Conservation (phyloP, 345 rosid genomes). For the Toxicodendron radicans region DNA sequence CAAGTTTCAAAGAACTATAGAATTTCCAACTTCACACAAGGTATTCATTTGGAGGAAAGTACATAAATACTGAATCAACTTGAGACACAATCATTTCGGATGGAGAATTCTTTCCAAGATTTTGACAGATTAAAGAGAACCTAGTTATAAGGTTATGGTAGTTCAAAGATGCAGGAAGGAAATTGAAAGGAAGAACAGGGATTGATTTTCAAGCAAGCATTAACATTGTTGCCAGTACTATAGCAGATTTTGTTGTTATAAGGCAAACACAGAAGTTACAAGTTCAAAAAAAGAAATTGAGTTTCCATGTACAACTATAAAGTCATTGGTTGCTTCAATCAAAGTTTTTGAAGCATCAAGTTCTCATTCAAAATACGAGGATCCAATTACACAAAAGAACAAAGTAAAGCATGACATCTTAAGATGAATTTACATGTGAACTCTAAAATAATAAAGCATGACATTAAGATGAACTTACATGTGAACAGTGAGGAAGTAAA, state of each 20-base stretch:
- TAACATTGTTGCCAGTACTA: neutral
- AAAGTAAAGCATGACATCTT: neutral
- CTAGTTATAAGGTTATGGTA: neutral
- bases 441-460: neutral
- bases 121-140: neutral
- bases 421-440: conserved; percentile 40
- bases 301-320: neutral
- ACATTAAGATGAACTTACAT: too few relatives aligned
- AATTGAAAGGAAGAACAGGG: neutral
- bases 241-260: neutral
- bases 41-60: neutral
- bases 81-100: neutral
- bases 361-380: neutral
- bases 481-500: too few relatives aligned
- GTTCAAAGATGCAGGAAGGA: neutral
- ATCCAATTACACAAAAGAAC: conserved; percentile 1
- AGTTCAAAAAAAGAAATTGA: neutral
- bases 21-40: neutral
- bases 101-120: too few relatives aligned
- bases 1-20: neutral
- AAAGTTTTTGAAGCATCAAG: neutral
- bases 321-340: neutral
- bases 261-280: neutral
- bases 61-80: neutral
- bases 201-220: neutral